These are phyloP conservation scores for Oryza officinalis DNA, from an alignment of 176 grass and related monocot species.

Conservation along the genomic window DNA sequence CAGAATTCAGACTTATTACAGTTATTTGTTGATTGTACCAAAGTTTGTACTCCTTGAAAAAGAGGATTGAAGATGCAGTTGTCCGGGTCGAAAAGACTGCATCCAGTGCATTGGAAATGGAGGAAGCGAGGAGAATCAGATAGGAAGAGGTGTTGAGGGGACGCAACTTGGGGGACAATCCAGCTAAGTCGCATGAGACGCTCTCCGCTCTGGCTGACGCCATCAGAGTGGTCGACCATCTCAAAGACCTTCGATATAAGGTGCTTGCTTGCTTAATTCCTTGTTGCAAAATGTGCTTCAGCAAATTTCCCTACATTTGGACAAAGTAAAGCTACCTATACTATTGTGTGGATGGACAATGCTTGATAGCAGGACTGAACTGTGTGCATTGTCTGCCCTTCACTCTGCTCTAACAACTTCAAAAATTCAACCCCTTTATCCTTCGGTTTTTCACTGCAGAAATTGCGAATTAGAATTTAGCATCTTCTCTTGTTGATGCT, in stretches of 20 bases:
- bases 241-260: conserved; percentile 93
- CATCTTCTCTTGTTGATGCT: not conserved
- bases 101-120: conserved; percentile 63
- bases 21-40: not conserved
- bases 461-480: not conserved
- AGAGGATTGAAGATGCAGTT: conserved; percentile 83
- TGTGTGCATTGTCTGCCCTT: not conserved
- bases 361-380: not conserved
- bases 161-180: conserved; percentile 75
- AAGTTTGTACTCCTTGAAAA: conserved; percentile 85
- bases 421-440: not conserved
- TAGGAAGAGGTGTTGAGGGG: conserved; percentile 65
- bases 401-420: not conserved
- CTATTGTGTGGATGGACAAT: not conserved
- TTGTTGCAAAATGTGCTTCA: conserved; percentile 32
- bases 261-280: conserved; percentile 46
- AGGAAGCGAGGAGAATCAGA: conserved; percentile 71
- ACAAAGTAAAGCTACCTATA: not conserved
- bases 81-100: conserved; percentile 56
- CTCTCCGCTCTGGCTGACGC: conserved; percentile 75
- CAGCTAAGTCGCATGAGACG: conserved; percentile 58
- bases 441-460: not conserved
- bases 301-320: not conserved
- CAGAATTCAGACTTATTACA: not conserved
- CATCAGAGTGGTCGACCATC: conserved; percentile 68